Evolutionary conservation across 23 red algal species (phyloP).

Genomic region (Gracilaria caudata): DNA sequence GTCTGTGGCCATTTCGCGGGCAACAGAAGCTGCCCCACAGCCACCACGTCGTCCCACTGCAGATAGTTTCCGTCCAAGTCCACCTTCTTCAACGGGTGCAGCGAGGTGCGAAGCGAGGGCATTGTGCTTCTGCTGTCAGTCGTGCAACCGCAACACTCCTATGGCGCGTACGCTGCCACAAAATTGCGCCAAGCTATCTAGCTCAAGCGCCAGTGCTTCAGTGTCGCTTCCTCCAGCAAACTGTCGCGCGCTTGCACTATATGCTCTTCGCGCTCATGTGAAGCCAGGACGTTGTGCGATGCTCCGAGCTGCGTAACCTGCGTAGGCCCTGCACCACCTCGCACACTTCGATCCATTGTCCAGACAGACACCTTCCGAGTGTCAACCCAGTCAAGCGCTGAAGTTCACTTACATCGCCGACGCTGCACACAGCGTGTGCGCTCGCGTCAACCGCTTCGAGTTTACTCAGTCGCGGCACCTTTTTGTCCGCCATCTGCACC

Average conservation of each 20-base stretch:
- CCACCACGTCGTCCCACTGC: conserved; percentile 40
- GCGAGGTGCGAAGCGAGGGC: background rate
- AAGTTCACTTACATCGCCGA: background rate
- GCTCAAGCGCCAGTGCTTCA: conserved; percentile 37
- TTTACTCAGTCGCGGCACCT: background rate
- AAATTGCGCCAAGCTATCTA: background rate
- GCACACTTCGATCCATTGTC: background rate
- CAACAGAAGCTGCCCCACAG: background rate
- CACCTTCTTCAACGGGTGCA: conserved; percentile 13
- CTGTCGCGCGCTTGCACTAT: background rate
- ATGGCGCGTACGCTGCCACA: background rate
- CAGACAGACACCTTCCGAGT: conserved; percentile 27
- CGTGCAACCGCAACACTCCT: conserved; percentile 34
- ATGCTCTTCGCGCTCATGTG: background rate
- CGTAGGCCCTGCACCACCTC: background rate
- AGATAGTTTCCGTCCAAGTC: conserved; percentile 36
- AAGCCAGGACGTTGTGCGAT: conserved; percentile 51
- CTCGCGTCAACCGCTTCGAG: conserved; percentile 37
- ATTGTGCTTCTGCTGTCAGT: background rate
- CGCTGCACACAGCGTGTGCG: conserved; percentile 9
- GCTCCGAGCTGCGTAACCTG: conserved; percentile 14
- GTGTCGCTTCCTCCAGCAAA: conserved; percentile 4
- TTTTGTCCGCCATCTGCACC: background rate
- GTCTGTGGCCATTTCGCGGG: background rate
- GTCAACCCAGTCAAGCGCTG: background rate